Evolutionary conservation across 179 eudicot genomes (phyloP).

Genomic region (Gypsophila paniculata): DNA sequence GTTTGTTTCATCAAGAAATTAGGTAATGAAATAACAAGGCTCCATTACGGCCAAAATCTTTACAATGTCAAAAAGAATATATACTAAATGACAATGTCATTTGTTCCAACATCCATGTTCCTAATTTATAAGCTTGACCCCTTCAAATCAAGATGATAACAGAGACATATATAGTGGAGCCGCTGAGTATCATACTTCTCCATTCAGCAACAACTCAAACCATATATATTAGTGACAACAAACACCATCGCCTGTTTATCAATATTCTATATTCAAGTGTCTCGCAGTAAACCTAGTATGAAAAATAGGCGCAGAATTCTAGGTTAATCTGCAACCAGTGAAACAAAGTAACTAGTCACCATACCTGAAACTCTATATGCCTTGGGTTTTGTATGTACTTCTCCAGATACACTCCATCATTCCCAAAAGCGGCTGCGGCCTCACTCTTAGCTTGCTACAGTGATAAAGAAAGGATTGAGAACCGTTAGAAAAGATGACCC

Average conservation of each 20-base stretch:
- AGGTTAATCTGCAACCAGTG: constrained; percentile 8
- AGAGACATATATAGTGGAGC: not conserved
- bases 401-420: constrained; percentile 96
- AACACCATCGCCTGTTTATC: not conserved
- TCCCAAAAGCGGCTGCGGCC: constrained; percentile 99
- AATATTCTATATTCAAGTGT: not conserved
- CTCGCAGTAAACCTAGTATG: not conserved
- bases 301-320: not conserved
- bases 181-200: not conserved
- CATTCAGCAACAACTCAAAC: not conserved
- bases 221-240: not conserved
- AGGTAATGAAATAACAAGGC: too few relatives aligned
- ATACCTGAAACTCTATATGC: constrained; percentile 99
- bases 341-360: not conserved
- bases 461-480: not conserved
- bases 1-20: too few relatives aligned
- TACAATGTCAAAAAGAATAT: too few relatives aligned
- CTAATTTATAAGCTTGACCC: too few relatives aligned
- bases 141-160: not conserved
- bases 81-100: too few relatives aligned
- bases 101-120: too few relatives aligned
- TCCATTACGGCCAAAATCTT: too few relatives aligned
- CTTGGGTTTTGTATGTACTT: constrained; percentile 87
- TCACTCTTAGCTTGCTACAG: constrained; percentile 92
- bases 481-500: not conserved